These are phyloP conservation scores for Dispira simplex DNA, from an alignment of 192 early-diverging fungal species.

Conservation along the genomic window DNA sequence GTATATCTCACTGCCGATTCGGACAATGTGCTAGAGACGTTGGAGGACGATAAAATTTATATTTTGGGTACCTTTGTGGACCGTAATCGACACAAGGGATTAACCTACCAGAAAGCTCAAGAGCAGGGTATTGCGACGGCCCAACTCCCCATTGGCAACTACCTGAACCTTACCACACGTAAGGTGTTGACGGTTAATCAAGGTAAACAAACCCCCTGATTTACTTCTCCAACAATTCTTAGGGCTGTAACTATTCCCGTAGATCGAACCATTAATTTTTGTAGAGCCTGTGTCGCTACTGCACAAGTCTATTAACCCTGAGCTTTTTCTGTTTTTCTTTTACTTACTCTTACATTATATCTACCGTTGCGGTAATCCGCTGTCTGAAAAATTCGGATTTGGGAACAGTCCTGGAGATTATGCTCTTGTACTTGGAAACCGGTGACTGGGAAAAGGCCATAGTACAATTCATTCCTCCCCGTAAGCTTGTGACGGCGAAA, in stretches of 20 bases:
- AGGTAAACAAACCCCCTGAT: conserved; percentile 23
- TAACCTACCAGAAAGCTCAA: conserved; percentile 70
- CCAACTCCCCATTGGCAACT: conserved; percentile 74
- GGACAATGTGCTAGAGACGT: conserved; percentile 37
- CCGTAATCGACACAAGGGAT: conserved; percentile 67
- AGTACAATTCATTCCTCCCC: conserved; percentile 75
- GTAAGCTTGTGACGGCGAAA: conserved; percentile 38
- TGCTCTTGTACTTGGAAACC: conserved; percentile 57
- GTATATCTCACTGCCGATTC: conserved; percentile 90
- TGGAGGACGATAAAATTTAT: conserved; percentile 69
- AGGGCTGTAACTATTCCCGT: conserved; percentile 7
- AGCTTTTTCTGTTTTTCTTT: background rate
- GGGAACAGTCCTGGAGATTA: conserved; percentile 70
- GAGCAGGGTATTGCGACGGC: conserved; percentile 55
- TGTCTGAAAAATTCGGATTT: background rate
- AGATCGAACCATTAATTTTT: background rate
- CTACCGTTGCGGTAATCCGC: background rate
- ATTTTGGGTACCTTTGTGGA: conserved; percentile 93
- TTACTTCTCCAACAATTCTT: background rate
- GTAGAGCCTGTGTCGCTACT: background rate
- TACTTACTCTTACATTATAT: background rate
- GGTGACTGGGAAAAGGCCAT: conserved; percentile 80
- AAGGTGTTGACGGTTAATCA: conserved; percentile 92
- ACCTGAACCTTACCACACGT: conserved; percentile 60
- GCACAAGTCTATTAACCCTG: background rate